Evolutionary conservation across 306 rosid species (phyloP).

Genomic region (Lathyrus oleraceus): DNA sequence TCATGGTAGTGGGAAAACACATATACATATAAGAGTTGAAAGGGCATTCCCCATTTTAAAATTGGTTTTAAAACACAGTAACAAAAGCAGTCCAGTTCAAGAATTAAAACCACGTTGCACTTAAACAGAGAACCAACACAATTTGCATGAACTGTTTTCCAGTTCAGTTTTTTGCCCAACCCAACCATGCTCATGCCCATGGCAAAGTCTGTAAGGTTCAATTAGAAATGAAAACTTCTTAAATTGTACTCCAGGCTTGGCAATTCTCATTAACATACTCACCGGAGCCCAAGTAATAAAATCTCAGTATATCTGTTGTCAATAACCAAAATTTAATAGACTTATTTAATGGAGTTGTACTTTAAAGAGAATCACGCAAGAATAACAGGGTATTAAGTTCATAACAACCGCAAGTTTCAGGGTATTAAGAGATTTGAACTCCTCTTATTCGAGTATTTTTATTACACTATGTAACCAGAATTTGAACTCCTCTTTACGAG

Average conservation of each 20-base stretch:
- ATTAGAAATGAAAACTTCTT: neutral
- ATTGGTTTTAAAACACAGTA: neutral
- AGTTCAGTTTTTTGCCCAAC: neutral
- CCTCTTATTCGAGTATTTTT: slow-evolving; percentile 12
- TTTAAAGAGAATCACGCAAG: slow-evolving; percentile 7
- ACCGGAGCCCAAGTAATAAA: neutral
- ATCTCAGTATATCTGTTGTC: neutral
- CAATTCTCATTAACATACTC: neutral
- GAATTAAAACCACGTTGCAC: neutral
- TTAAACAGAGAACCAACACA: neutral
- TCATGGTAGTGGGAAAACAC: no score
- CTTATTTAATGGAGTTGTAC: neutral
- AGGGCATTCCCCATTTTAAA: no score
- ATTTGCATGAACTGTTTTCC: neutral
- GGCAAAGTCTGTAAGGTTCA: neutral
- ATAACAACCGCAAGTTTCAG: neutral
- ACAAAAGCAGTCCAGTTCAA: neutral
- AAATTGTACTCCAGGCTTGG: neutral
- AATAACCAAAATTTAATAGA: slow-evolving; percentile 7
- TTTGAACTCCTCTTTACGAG: slow-evolving; percentile 33
- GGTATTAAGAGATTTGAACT: neutral
- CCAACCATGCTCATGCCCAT: neutral
- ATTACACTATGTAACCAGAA: slow-evolving; percentile 25
- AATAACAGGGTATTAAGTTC: neutral
- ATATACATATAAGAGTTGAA: no score